Evolutionary conservation across 371 early-diverging fungal species (phyloP).

Genomic region (Capillidium rhysosporum): DNA sequence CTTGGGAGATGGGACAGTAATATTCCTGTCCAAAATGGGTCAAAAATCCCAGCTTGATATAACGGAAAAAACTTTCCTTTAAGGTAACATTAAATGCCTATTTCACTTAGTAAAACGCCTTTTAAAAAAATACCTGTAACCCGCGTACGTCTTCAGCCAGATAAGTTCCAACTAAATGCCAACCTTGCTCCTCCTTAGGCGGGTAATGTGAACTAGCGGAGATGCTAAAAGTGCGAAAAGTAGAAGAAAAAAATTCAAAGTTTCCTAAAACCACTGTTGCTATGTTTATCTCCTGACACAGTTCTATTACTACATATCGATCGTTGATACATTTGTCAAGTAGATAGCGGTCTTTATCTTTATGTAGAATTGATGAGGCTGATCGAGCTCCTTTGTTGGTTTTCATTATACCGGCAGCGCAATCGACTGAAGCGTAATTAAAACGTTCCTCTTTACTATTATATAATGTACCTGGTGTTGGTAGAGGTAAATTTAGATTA

Average conservation of each 20-base stretch:
- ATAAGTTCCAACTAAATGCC: constrained; percentile 66
- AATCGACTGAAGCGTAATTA: constrained; percentile 85
- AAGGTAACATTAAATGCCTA: constrained; percentile 55
- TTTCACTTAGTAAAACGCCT: background rate
- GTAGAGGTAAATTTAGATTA: background rate
- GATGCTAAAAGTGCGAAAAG: constrained; percentile 68
- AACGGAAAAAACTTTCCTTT: constrained; percentile 60
- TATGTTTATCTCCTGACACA: constrained; percentile 84
- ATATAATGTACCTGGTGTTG: background rate
- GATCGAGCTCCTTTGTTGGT: constrained; percentile 70
- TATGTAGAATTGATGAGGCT: constrained; percentile 59
- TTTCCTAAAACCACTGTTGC: constrained; percentile 81
- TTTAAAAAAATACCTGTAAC: constrained; percentile 33
- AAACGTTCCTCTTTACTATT: constrained; percentile 31
- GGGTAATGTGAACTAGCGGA: constrained; percentile 67
- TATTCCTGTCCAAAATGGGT: constrained; percentile 79
- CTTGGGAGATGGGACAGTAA: constrained; percentile 78
- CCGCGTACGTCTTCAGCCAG: constrained; percentile 64
- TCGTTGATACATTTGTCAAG: constrained; percentile 63
- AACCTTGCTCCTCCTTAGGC: constrained; percentile 40
- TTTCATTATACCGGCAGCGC: constrained; percentile 74
- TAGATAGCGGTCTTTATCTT: constrained; percentile 83
- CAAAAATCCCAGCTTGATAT: constrained; percentile 69
- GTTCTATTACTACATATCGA: constrained; percentile 73
- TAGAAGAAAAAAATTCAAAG: constrained; percentile 90